Evolutionary conservation across 306 rosid genomes (phyloP).

Genomic region (Abrus precatorius): DNA sequence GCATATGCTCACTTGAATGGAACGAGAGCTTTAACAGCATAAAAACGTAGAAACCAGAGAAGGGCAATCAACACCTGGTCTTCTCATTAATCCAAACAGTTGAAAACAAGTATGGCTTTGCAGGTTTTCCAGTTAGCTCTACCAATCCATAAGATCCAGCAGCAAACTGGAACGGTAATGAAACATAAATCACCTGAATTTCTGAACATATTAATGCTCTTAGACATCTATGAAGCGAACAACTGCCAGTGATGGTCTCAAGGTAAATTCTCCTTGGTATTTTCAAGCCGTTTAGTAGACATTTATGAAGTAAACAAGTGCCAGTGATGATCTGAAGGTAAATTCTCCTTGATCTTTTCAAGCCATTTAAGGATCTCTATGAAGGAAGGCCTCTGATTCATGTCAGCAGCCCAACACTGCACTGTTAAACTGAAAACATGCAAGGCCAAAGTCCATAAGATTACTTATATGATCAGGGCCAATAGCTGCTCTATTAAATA

Average conservation of each 20-base stretch:
- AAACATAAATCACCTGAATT: slow-evolving; percentile 47
- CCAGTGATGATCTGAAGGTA: slow-evolving; percentile 86
- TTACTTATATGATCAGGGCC: slow-evolving; percentile 39
- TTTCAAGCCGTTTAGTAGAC: slow-evolving; percentile 73
- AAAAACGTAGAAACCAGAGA: slow-evolving; percentile 28
- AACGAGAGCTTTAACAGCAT: slow-evolving; percentile 8
- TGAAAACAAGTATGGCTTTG: slow-evolving; percentile 36
- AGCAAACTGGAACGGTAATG: slow-evolving; percentile 50
- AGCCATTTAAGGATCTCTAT: slow-evolving; percentile 92
- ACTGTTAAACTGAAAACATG: slow-evolving; percentile 72
- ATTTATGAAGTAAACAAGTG: slow-evolving; percentile 66
- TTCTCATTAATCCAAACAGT: slow-evolving; percentile 43
- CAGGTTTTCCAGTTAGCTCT: slow-evolving; percentile 48
- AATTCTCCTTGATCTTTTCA: slow-evolving; percentile 81
- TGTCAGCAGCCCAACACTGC: slow-evolving; percentile 88
- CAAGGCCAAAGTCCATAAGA: slow-evolving; percentile 31
- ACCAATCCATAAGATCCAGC: slow-evolving; percentile 54
- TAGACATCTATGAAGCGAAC: slow-evolving; percentile 60
- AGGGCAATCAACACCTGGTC: slow-evolving; percentile 39
- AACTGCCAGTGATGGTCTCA: slow-evolving; percentile 86
- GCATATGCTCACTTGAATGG: slow-evolving; percentile 41
- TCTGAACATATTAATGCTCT: slow-evolving; percentile 43
- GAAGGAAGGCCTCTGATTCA: slow-evolving; percentile 89
- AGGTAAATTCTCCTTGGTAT: slow-evolving; percentile 73
- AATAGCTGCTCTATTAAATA: slow-evolving; percentile 20